Base-by-base conservation (phyloP, 2,329 filamentous ascomycete species). In the Penicillium oxalicum region DNA sequence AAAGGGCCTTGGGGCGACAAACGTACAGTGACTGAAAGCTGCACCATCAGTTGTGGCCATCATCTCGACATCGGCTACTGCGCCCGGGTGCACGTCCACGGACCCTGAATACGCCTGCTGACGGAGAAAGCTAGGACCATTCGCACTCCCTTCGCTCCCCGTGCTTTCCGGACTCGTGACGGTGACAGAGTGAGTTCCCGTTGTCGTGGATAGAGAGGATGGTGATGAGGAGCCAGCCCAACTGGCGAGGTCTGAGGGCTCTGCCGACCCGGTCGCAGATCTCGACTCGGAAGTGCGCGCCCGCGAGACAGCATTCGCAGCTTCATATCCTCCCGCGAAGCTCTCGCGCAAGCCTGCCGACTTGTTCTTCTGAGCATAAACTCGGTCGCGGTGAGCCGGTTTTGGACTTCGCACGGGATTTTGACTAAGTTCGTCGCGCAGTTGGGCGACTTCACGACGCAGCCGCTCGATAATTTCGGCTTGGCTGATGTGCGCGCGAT, bases 401-500 rank as follows among this genome's bases (percentile, higher is more conserved):
- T 38, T 44, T 11, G 50, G 27, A n/a, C 45, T 34, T 4, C 41
- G 37, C 6, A 33, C 45, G 2, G 52, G 40, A 6, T 33, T 26
- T 25, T 55, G 57, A 32, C 36, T 45, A 12, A 59, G 47, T 28
- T 52, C 53, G 0, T 42, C 49, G 13, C 58, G 58, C 40, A 60
- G 32, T 43, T 60, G 54, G 9, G 54, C 45, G 43, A 65, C 50
- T 37, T 65, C 61, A 18, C 56, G 55, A 12, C 62, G 57, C 29
- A 65, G 42, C 9, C 52, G 56, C 18, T 62, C 49, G 33, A 65
- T 65, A 25, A 61, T 56, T 29, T 63, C 73, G 35, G 77, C 70
- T 59, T 82, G 76, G 75, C 84, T 82, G 39, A 84, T 75, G 51
- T 79, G 74, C 67, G 84, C 84, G 34, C 81, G 82, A 53, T 84